A percentile compares a stretch with the other conserved stretches of the same genome.
Evolutionary conservation across 352 stramenopile species (phyloP).

Genomic region (Phytophthora citricola): DNA sequence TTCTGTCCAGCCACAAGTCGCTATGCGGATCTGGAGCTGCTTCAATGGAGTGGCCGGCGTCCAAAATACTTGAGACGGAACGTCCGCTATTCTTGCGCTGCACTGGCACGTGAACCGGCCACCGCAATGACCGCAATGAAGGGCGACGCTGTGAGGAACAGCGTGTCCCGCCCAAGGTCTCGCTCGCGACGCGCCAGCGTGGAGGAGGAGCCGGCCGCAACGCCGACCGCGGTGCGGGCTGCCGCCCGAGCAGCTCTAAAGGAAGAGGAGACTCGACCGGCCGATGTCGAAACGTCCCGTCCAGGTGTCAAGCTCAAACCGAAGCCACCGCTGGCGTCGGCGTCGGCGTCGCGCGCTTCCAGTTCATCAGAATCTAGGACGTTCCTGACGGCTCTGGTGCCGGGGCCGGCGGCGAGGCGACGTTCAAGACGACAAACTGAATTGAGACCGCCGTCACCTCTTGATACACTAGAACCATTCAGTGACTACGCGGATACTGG

Average conservation of each 20-base stretch:
- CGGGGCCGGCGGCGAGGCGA: neutral
- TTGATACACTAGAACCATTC: slow-evolving; percentile 47
- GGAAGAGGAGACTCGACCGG: slow-evolving; percentile 35
- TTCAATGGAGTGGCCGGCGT: neutral
- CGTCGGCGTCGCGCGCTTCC: slow-evolving; percentile 7
- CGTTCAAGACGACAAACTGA: slow-evolving; percentile 20
- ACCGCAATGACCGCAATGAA: slow-evolving; percentile 22
- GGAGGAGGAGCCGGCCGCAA: slow-evolving; percentile 21
- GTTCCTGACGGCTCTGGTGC: slow-evolving; percentile 58
- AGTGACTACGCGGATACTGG: slow-evolving; percentile 27
- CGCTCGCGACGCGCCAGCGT: slow-evolving; percentile 16
- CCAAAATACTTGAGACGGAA: slow-evolving; percentile 2
- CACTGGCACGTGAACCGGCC: neutral
- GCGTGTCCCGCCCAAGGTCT: slow-evolving; percentile 12
- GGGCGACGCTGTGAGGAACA: slow-evolving; percentile 21
- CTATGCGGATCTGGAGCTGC: too few species aligned
- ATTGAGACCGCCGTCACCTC: slow-evolving; percentile 60
- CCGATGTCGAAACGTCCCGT: slow-evolving; percentile 12
- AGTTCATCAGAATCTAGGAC: slow-evolving; percentile 30
- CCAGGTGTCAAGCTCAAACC: slow-evolving; percentile 24
- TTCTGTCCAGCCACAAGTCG: slow-evolving; percentile 1
- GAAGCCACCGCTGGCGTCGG: slow-evolving; percentile 13
- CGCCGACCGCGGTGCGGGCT: slow-evolving; percentile 21
- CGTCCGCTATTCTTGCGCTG: slow-evolving; percentile 15
- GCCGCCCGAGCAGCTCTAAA: slow-evolving; percentile 37